phyloP scores from a whole-genome alignment of 495 filamentous ascomycete genomes.

The Cenococcum geophilum region DNA sequence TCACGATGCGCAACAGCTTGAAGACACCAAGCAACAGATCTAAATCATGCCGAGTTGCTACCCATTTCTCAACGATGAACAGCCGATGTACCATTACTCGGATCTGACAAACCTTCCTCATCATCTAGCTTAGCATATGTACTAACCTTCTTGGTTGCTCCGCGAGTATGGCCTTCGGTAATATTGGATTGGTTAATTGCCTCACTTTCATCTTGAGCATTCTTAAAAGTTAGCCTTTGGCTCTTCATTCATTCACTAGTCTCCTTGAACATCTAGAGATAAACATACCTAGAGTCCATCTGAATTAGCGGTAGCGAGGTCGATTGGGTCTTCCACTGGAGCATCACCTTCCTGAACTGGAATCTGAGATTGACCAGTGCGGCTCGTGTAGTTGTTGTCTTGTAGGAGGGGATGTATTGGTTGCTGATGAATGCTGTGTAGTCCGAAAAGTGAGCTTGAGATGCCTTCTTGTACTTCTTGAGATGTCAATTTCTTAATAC shows the following conservation, averaged over 20 bases:
- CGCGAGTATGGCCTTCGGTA: constrained; percentile 43
- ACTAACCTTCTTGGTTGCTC: constrained; percentile 42
- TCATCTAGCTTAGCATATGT: constrained; percentile 49
- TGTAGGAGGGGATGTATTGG: no score
- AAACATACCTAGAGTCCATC: constrained; percentile 47
- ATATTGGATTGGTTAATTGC: constrained; percentile 51
- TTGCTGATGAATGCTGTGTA: no score
- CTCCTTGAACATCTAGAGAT: background rate
- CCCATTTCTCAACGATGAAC: background rate
- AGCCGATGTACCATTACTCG: constrained; percentile 32
- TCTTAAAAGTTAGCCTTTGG: background rate
- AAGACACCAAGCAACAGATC: no score
- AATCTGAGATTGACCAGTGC: constrained; percentile 42
- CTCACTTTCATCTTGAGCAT: constrained; percentile 49
- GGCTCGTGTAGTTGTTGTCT: constrained; percentile 42
- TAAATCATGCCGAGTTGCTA: background rate
- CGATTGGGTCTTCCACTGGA: constrained; percentile 46
- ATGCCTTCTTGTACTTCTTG: no score
- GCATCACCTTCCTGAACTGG: constrained; percentile 50
- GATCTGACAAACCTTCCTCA: constrained; percentile 41
- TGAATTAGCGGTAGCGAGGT: constrained; percentile 43
- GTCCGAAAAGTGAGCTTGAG: no score
- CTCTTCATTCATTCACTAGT: background rate
- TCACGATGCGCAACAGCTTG: no score
- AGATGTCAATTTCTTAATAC: no score